These are phyloP conservation scores for Naganishia kalamii DNA, from an alignment of 768 basidiomycete species.

Conservation along the genomic window DNA sequence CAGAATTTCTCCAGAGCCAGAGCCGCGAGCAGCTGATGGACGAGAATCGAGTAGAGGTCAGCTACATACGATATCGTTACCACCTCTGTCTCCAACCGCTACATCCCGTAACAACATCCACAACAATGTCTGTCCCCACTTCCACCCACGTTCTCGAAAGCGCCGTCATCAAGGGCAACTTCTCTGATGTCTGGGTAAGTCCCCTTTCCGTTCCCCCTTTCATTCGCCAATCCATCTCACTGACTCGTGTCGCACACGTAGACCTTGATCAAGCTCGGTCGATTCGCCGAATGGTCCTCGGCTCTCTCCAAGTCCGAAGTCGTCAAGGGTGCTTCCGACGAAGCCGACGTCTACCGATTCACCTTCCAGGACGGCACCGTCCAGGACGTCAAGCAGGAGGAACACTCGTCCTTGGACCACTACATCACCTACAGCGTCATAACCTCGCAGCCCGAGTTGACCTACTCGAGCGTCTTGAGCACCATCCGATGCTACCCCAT, in stretches of 20 bases:
- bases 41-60: not conserved
- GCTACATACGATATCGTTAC: not conserved
- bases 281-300: conserved; percentile 30
- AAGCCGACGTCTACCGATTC: conserved; percentile 31
- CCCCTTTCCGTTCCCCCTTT: not conserved
- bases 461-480: conserved; percentile 40
- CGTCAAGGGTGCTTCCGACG: conserved; percentile 26
- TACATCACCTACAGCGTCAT: conserved; percentile 38
- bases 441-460: conserved; percentile 35
- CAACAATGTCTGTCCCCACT: conserved; percentile 23
- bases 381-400: conserved; percentile 42
- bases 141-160: conserved; percentile 28
- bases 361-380: conserved; percentile 36
- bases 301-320: conserved; percentile 24
- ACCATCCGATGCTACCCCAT: conserved; percentile 39
- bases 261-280: conserved; percentile 36
- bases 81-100: too few relatives aligned
- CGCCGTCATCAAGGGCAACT: conserved; percentile 30
- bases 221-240: conserved; percentile 24
- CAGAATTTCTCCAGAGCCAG: too few relatives aligned
- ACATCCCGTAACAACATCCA: not conserved
- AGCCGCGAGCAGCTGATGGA: not conserved
- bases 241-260: too few relatives aligned
- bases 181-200: not conserved
- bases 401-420: conserved; percentile 36